phyloP scores from a whole-genome alignment of 805 yeast species.

The Danielia reshetovae region DNA sequence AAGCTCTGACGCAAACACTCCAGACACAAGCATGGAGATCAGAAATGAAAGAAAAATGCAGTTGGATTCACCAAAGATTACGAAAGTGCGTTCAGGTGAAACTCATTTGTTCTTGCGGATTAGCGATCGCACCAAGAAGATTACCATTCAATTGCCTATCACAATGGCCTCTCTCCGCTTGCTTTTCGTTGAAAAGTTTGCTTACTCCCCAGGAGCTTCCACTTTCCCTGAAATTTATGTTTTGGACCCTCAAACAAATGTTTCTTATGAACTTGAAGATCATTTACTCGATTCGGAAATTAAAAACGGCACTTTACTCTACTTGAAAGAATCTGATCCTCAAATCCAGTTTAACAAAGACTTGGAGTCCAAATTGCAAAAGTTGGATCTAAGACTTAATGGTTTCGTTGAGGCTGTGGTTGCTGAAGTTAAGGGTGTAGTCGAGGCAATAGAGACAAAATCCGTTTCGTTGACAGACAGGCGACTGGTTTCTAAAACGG shows the following conservation, averaged over 20 bases:
- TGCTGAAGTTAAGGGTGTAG: not conserved
- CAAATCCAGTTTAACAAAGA: conserved; percentile 5
- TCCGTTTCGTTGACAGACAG: not conserved
- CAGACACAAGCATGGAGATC: not conserved
- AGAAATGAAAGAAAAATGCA: not conserved
- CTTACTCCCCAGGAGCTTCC: conserved; percentile 69
- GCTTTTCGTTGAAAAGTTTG: conserved; percentile 81
- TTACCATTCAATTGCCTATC: conserved; percentile 40
- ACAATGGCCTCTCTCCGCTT: conserved; percentile 56
- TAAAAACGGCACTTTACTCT: conserved; percentile 52
- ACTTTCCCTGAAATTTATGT: conserved; percentile 77
- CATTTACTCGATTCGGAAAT: conserved; percentile 51
- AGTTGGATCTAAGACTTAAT: conserved; percentile 1
- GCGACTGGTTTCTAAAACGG: not conserved
- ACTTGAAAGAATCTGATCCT: not conserved
- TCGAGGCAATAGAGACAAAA: not conserved
- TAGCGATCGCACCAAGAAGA: conserved; percentile 54
- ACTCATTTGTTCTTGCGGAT: conserved; percentile 44
- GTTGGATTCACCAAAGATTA: not conserved
- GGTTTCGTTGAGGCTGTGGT: not conserved
- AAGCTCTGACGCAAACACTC: not conserved
- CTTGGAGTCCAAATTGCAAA: conserved; percentile 8
- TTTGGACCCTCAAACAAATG: conserved; percentile 52
- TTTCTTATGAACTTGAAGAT: conserved; percentile 82
- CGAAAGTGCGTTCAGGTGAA: not conserved